Evolutionary conservation across 441 rosid species (phyloP), one percentile per base, ranked within the genome.

Genomic region (Erodium texanum): DNA sequence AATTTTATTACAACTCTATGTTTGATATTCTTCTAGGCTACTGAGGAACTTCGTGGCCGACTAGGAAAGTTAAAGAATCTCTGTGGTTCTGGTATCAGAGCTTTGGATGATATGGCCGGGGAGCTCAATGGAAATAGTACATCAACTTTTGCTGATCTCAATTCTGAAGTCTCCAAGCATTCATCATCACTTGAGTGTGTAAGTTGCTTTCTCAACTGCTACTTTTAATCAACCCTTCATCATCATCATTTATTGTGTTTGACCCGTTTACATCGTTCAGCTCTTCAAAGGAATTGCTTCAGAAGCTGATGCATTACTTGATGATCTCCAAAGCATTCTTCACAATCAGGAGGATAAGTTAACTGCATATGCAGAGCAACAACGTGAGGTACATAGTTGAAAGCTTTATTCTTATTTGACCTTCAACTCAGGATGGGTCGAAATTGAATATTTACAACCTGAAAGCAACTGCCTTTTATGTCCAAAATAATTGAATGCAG

Each of bases 201-300:
- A 81, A 86, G 89, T 79, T 48, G 24, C 62, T 66, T 61, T 8
- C 66, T 73, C 75, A n/a, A 12, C 11, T 64, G 65, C 45, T 63
- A 16, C 8, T 59, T 20, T 56, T 56, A 56, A 11, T 20, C 12
- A 20, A 56, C 24, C 48, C 24, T 24, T 66, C 1, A 34, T 64
- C 75, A 63, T 64, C 64, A 50, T 71, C 62, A 18, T 29, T 71
- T 48, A 67, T 50, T 59, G 50, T 23, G 43, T 74, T 67, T 83
- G 62, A 54, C 62, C 68, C 24, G 32, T 64, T 61, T 77, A n/a
- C 68, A 73, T 72, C 78, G 32, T 84, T 75, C 84, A 95, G 98
- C 93, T 92, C 76, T 92, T 90, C 80, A 83, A 82, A 75, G 85
- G 86, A 82, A 86, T 95, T 79, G 90, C 98, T 72, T 83, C 91